Conservation (phyloP, 176 grass and related monocot genomes). For the Microstegium vimineum region DNA sequence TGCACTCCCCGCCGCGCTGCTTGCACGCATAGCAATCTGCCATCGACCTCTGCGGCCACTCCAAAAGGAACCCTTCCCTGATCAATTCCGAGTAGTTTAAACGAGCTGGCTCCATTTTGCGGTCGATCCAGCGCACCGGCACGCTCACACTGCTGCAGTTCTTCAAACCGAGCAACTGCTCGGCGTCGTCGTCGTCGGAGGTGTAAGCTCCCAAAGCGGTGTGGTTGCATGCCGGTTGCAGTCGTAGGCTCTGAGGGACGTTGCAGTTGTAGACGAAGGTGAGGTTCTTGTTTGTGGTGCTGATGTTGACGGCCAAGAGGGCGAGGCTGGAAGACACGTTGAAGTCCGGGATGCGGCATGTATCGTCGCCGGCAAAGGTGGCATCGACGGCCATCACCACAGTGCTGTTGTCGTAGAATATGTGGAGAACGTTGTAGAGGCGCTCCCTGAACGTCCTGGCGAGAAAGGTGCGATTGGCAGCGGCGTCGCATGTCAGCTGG, state of each 20-base stretch:
- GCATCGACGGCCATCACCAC: not conserved
- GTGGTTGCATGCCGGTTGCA: not conserved
- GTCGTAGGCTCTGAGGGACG: rapidly evolving
- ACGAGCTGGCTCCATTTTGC: not conserved
- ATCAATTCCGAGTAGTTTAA: constrained; percentile 17
- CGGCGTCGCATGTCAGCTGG: not conserved
- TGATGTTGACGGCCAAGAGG: not conserved
- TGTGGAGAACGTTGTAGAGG: not conserved
- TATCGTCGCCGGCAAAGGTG: not conserved
- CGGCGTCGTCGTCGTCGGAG: not conserved
- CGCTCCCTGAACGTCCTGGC: not conserved
- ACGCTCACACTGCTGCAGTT: not conserved
- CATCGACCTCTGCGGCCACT: not conserved
- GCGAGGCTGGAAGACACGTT: constrained; percentile 31
- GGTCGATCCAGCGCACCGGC: constrained; percentile 19
- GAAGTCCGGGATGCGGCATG: constrained; percentile 14
- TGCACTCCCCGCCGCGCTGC: constrained; percentile 36
- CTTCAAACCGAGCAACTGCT: not conserved
- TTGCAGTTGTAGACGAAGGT: constrained; percentile 38
- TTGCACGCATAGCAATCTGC: constrained; percentile 22
- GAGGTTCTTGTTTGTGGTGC: not conserved
- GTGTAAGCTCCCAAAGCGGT: not conserved
- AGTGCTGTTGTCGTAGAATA: constrained; percentile 10
- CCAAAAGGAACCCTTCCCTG: constrained; percentile 32
- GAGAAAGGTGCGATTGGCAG: not conserved